These are phyloP conservation scores for Diaporthe batatas DNA, from an alignment of 2,329 filamentous ascomycete genomes.

Conservation along the genomic window DNA sequence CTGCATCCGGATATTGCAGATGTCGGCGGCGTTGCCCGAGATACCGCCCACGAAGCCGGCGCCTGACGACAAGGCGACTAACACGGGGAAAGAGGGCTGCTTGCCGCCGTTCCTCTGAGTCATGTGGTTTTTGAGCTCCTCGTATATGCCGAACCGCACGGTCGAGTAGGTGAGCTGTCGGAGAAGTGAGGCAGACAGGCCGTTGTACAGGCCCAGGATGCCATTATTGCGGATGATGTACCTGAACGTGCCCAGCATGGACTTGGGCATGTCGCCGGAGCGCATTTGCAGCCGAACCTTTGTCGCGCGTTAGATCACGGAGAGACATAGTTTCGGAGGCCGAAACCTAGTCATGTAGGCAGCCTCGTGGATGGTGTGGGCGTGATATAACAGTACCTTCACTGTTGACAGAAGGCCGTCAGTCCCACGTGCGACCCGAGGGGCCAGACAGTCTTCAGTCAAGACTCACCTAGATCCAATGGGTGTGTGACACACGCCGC, in stretches of 20 bases:
- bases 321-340: not conserved
- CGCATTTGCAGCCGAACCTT: constrained; percentile 92
- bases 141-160: constrained; percentile 96
- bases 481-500: constrained; percentile 94
- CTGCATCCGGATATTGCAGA: constrained; percentile 99
- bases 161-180: constrained; percentile 97
- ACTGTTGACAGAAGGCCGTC: constrained; percentile 36
- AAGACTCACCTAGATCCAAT: constrained; percentile 83
- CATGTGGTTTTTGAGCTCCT: constrained; percentile 84
- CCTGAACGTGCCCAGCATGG: constrained; percentile 87
- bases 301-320: constrained; percentile 14
- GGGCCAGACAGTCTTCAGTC: not conserved
- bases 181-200: constrained; percentile 91
- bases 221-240: constrained; percentile 85
- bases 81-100: constrained; percentile 77
- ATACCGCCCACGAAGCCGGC: constrained; percentile 92
- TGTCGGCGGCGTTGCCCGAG: constrained; percentile 93
- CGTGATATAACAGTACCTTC: constrained; percentile 31
- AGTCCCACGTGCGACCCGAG: not conserved
- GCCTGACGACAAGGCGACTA: constrained; percentile 84
- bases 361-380: not conserved
- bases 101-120: constrained; percentile 56
- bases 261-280: constrained; percentile 78
- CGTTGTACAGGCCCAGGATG: constrained; percentile 85
- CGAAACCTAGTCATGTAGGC: constrained; percentile 8